These are phyloP conservation scores for Elasticomyces elasticus DNA, from an alignment of 495 filamentous ascomycete species.

Conservation along the genomic window DNA sequence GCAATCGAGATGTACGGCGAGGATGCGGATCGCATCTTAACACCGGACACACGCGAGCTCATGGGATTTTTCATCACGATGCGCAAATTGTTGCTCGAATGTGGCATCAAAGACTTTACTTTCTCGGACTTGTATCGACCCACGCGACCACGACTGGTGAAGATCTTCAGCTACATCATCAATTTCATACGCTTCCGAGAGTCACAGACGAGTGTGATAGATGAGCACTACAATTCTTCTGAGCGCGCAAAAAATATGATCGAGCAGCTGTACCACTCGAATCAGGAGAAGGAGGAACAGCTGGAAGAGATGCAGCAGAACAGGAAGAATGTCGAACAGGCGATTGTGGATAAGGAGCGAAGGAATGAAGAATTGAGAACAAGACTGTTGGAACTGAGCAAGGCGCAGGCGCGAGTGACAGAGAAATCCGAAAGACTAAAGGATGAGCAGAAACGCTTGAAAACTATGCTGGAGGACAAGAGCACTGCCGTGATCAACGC, in stretches of 20 bases:
- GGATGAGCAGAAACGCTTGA: constrained; percentile 59
- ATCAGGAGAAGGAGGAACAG: constrained; percentile 70
- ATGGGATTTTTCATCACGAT: constrained; percentile 86
- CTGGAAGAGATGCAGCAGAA: constrained; percentile 72
- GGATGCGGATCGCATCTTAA: constrained; percentile 63
- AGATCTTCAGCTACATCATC: constrained; percentile 91
- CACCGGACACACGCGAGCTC: constrained; percentile 76
- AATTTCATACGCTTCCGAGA: constrained; percentile 97
- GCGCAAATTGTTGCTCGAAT: constrained; percentile 67
- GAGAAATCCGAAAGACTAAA: constrained; percentile 67
- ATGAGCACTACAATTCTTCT: constrained; percentile 82
- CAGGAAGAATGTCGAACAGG: constrained; percentile 63
- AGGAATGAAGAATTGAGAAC: constrained; percentile 78
- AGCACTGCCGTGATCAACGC: constrained; percentile 50
- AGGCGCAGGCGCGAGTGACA: constrained; percentile 66
- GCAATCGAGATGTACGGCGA: constrained; percentile 76
- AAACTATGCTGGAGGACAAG: constrained; percentile 66
- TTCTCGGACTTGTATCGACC: constrained; percentile 85
- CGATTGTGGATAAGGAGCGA: constrained; percentile 68
- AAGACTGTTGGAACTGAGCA: constrained; percentile 62
- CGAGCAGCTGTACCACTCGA: constrained; percentile 74
- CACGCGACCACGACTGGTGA: constrained; percentile 73
- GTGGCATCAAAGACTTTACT: constrained; percentile 84
- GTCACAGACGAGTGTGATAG: constrained; percentile 72
- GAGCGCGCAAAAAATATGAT: constrained; percentile 78